Base-by-base conservation (phyloP, 116 monocot genomes). In the Trichopus zeylanicus region DNA sequence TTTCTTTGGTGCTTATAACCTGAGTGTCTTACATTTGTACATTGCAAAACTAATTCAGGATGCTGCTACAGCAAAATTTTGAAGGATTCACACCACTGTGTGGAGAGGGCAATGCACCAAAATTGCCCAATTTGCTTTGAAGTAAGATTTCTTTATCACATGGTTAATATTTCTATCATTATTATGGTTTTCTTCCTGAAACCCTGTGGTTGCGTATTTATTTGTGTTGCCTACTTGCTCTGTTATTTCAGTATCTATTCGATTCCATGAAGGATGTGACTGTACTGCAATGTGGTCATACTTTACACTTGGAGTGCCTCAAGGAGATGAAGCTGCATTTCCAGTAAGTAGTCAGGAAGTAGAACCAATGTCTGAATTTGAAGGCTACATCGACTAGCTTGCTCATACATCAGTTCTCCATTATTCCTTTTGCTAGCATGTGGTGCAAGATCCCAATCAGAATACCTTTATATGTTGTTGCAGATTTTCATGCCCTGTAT, bases 121-220 rank as follows among this genome's bases (percentile, higher is more conserved):
- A 88, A 93, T 39, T 92, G 92, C 53, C 92, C 92, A 6, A 70
- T 92, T 38, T 92, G 92, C 67, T 92, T 84, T 61, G 92, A 92
- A 71, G 92, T 93, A 74, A 69, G 22, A 29, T 20, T 26, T 23
- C 30, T 61, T 29, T 46, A 33, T 7, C 1, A 32, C 6, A 6
- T n/a, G 1, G 52, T 2, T 52, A 23, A 52, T 23, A 18, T 7
- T 54, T 13, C 26, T 27, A 2, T 25, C 24, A 29, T 13, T 26
- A 5, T 31, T 18, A 7, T 49, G 9, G 28, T 11, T 32, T 28
- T 33, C 42, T 42, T 13, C n/a, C 42, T 16, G 3, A 29, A 26
- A 13, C 9, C 23, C 22, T 37, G 6, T 21, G 29, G 15, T 51
- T 19, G 22, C 29, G 10, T 54, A 55, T 8, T 37, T 39, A 26